Conservation (phyloP, 148 eudicot species). For the Suaeda aralocaspica region DNA sequence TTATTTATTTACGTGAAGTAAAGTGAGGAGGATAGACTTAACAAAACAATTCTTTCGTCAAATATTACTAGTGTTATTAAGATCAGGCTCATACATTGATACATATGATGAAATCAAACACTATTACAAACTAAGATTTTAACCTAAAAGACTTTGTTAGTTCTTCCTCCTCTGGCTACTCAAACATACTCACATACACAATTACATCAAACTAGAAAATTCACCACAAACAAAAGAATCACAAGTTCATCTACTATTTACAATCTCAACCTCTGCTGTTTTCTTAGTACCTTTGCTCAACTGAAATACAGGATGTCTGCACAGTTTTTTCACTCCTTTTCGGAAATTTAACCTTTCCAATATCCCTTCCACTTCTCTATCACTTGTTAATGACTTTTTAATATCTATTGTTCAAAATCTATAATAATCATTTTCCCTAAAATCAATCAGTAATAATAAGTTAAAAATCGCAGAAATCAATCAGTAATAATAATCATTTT, state of each 20-base stretch:
- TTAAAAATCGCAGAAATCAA: no score
- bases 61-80: not conserved
- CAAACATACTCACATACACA: not conserved
- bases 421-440: no score
- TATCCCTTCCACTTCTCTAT: constrained; percentile 46
- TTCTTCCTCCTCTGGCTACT: no score
- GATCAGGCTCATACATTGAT: not conserved
- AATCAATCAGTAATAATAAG: no score
- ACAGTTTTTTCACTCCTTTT: constrained; percentile 59
- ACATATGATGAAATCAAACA: not conserved
- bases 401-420: no score
- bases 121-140: constrained; percentile 1
- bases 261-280: constrained; percentile 37
- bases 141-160: constrained; percentile 5
- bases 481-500: no score
- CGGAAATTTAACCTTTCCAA: constrained; percentile 45
- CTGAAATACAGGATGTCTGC: constrained; percentile 72
- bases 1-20: no score
- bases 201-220: not conserved
- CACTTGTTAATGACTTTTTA: no score
- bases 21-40: no score
- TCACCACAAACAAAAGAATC: constrained; percentile 4
- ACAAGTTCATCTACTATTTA: constrained; percentile 36
- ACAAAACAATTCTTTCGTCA: no score
- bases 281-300: constrained; percentile 53